Evolutionary conservation across 2,329 filamentous ascomycete species (phyloP).

Genomic region (Zopfia rhizophila): DNA sequence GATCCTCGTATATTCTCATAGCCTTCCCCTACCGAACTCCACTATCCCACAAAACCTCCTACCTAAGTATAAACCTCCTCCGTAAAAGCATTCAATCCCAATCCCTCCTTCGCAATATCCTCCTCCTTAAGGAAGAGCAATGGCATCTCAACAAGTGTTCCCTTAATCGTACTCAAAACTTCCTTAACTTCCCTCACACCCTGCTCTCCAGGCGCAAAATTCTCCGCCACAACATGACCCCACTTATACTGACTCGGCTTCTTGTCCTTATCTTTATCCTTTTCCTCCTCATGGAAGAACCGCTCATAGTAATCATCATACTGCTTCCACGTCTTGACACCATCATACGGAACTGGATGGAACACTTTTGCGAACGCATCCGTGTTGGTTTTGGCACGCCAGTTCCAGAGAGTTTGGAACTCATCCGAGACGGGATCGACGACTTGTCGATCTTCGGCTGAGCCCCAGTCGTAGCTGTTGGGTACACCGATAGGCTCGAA

Average conservation of each 20-base stretch:
- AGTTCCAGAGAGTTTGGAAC: conserved; percentile 78
- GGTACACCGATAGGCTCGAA: conserved; percentile 67
- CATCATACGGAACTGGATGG: conserved; percentile 78
- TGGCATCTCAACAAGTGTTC: conserved; percentile 82
- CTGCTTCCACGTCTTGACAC: conserved; percentile 75
- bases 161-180: conserved; percentile 76
- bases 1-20: no score
- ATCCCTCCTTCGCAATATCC: conserved; percentile 85
- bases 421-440: conserved; percentile 75
- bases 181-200: conserved; percentile 65
- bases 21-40: no score
- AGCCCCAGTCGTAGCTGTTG: conserved; percentile 63
- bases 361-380: conserved; percentile 84
- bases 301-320: conserved; percentile 77
- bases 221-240: conserved; percentile 79
- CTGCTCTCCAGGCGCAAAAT: conserved; percentile 56
- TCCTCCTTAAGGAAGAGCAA: conserved; percentile 85
- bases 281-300: conserved; percentile 66
- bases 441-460: conserved; percentile 66
- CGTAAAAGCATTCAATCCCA: conserved; percentile 65
- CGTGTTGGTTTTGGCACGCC: conserved; percentile 79
- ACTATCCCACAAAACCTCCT: no score
- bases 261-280: conserved; percentile 50
- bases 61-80: conserved; percentile 61
- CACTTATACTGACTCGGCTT: conserved; percentile 75